phyloP scores from a whole-genome alignment of 768 basidiomycete genomes.

The Hemileccinum rubropunctum region DNA sequence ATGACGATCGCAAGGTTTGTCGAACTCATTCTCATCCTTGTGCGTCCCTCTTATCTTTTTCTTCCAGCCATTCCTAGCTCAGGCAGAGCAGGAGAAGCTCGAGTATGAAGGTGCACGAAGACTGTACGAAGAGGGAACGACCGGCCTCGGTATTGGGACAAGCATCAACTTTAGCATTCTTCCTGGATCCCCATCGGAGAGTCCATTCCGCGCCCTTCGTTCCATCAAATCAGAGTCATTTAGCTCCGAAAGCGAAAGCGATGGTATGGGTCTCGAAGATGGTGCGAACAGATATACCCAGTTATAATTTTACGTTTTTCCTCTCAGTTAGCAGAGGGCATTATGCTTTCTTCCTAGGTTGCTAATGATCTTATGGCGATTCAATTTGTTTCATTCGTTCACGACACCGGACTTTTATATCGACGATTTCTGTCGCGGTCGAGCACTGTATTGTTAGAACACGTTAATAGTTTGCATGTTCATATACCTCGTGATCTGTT shows the following conservation, averaged over 20 bases:
- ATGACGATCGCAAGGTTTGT: constrained; percentile 87
- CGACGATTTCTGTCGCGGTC: constrained; percentile 32
- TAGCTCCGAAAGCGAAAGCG: constrained; percentile 71
- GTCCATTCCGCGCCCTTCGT: constrained; percentile 38
- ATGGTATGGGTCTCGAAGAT: constrained; percentile 56
- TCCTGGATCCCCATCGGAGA: constrained; percentile 59
- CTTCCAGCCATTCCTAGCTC: constrained; percentile 81
- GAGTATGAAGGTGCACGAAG: constrained; percentile 86
- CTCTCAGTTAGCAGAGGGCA: constrained; percentile 12
- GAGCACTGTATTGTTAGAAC: constrained; percentile 42
- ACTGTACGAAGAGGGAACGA: constrained; percentile 82
- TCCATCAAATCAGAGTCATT: constrained; percentile 57
- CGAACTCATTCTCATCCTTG: not conserved
- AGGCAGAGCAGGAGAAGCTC: constrained; percentile 94
- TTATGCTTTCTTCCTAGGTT: constrained; percentile 26
- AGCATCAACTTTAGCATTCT: constrained; percentile 85
- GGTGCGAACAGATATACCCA: constrained; percentile 37
- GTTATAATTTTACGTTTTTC: constrained; percentile 26
- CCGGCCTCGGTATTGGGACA: constrained; percentile 58
- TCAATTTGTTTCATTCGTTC: constrained; percentile 15
- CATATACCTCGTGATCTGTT: constrained; percentile 25
- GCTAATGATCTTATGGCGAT: constrained; percentile 29
- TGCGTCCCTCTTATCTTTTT: constrained; percentile 14
- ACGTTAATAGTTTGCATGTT: constrained; percentile 32
- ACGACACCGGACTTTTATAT: constrained; percentile 31